A percentile compares a stretch with the other conserved stretches of the same genome.
Conservation (phyloP, 176 grass and related monocot genomes). For the Bromus sterilis region DNA sequence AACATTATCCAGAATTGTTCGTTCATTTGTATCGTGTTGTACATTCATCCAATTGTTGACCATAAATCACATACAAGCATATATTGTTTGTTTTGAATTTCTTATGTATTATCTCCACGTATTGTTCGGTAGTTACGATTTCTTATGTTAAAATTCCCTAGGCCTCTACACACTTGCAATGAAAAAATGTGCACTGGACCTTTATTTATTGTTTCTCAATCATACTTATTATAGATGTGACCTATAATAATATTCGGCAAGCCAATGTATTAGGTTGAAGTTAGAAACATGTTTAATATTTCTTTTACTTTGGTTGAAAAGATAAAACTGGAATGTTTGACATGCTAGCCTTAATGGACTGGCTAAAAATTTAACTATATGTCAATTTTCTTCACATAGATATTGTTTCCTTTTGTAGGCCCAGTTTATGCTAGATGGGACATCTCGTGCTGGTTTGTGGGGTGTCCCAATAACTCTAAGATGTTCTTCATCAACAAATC, state of each 20-base stretch:
- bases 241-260: no score
- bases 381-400: not conserved
- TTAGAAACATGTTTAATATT: not conserved
- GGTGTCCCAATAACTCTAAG: constrained; percentile 54
- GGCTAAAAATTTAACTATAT: not conserved
- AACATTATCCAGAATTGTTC: no score
- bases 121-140: not conserved
- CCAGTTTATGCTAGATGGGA: constrained; percentile 68
- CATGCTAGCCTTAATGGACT: not conserved
- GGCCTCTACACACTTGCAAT: not conserved
- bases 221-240: not conserved
- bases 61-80: not conserved
- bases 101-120: not conserved
- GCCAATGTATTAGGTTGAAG: not conserved
- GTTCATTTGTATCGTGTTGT: not conserved
- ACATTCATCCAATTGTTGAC: not conserved
- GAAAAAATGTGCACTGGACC: not conserved
- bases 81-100: not conserved
- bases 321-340: not conserved
- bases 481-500: constrained; percentile 46
- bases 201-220: not conserved
- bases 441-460: constrained; percentile 45
- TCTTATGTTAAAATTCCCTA: not conserved
- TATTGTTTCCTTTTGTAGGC: constrained; percentile 28
- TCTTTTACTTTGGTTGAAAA: not conserved